These are phyloP conservation scores for Leccinum subgranulosum DNA, from an alignment of 768 basidiomycete species.

Conservation along the genomic window DNA sequence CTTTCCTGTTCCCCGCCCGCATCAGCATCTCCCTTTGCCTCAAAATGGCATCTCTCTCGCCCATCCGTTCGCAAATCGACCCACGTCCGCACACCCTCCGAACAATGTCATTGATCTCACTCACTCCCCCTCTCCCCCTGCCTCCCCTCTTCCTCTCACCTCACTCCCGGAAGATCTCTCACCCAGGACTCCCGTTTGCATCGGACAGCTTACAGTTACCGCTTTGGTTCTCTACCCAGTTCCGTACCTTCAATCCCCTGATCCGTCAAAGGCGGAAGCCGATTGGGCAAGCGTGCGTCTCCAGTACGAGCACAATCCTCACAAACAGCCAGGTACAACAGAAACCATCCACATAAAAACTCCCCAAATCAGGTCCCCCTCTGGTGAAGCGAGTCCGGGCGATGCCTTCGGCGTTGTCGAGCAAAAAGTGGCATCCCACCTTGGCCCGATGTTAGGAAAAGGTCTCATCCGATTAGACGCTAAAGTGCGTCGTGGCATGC, in stretches of 20 bases:
- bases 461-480: constrained; percentile 80
- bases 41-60: constrained; percentile 25
- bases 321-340: constrained; percentile 43
- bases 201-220: constrained; percentile 78
- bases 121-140: constrained; percentile 54
- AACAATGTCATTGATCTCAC: constrained; percentile 77
- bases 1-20: constrained; percentile 43
- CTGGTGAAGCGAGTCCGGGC: constrained; percentile 53
- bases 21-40: constrained; percentile 20
- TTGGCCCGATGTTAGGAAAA: constrained; percentile 83
- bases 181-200: constrained; percentile 84
- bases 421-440: constrained; percentile 73
- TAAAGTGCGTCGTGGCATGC: constrained; percentile 62
- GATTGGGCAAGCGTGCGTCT: constrained; percentile 72
- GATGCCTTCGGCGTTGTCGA: constrained; percentile 84
- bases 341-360: constrained; percentile 81
- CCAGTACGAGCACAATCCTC: constrained; percentile 64
- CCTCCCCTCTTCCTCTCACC: constrained; percentile 30
- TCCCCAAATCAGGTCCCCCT: constrained; percentile 47
- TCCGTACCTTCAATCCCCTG: constrained; percentile 54
- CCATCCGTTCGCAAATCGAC: constrained; percentile 16
- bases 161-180: constrained; percentile 56
- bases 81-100: constrained; percentile 26
- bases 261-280: constrained; percentile 38
- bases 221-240: constrained; percentile 86